phyloP scores from a whole-genome alignment of 1,284 basidiomycete genomes.

The Blastosporella zonata region DNA sequence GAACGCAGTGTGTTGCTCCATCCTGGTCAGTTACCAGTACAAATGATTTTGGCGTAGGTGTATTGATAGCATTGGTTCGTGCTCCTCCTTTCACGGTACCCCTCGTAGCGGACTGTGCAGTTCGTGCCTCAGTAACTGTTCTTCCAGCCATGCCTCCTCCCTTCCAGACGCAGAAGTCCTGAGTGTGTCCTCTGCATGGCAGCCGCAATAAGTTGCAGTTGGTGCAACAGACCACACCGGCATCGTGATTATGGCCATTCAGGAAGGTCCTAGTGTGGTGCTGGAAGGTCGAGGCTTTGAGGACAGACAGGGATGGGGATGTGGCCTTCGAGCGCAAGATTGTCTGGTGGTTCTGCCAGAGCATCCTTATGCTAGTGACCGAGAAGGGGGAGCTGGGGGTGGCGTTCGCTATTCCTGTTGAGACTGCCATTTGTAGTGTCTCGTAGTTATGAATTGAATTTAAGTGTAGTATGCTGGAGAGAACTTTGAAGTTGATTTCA shows the following conservation, averaged over 20 bases:
- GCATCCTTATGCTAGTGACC: too few relatives aligned
- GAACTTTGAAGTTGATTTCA: too few relatives aligned
- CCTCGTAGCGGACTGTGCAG: background rate
- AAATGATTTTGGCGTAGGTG: background rate
- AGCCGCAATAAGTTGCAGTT: constrained; percentile 15
- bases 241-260: background rate
- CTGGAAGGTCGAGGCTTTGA: constrained; percentile 6
- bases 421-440: too few relatives aligned
- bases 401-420: too few relatives aligned
- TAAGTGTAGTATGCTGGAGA: too few relatives aligned
- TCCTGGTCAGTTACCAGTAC: background rate
- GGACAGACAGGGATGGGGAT: too few relatives aligned
- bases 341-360: too few relatives aligned
- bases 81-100: background rate
- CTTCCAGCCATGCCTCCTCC: constrained; percentile 27
- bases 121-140: constrained; percentile 9
- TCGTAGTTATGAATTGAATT: too few relatives aligned
- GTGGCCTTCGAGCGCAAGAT: too few relatives aligned
- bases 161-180: constrained; percentile 18
- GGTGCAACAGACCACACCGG: constrained; percentile 1
- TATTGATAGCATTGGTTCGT: background rate
- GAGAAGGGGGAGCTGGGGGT: too few relatives aligned
- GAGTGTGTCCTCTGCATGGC: constrained; percentile 7
- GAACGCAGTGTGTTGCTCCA: background rate
- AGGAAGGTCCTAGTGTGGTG: background rate